Conservation (phyloP, 768 basidiomycete species). For the Candolleomyces efflorescens region DNA sequence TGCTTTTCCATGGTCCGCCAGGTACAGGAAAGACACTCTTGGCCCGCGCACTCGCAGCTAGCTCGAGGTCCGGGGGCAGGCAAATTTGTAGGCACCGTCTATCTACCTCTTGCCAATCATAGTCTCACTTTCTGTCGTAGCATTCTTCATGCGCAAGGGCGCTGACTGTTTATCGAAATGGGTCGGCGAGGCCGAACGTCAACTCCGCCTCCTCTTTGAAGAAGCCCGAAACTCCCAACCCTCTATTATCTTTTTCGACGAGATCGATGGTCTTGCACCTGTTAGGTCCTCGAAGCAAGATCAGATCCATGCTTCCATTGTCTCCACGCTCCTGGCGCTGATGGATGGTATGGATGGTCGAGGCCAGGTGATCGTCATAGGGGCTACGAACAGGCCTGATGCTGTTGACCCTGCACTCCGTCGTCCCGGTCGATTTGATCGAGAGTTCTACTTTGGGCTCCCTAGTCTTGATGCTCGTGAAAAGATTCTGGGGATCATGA, state of each 20-base stretch:
- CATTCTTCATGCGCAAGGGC: slow-evolving; percentile 99
- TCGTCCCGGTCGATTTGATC: slow-evolving; percentile 91
- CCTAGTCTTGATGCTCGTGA: slow-evolving; percentile 82
- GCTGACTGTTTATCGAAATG: slow-evolving; percentile 98
- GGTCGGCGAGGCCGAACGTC: slow-evolving; percentile 98
- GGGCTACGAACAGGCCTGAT: slow-evolving; percentile 96
- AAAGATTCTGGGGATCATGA: slow-evolving; percentile 89
- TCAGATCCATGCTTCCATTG: slow-evolving; percentile 97
- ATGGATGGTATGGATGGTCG: slow-evolving; percentile 99
- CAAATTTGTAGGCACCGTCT: slow-evolving; percentile 74
- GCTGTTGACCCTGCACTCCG: slow-evolving; percentile 96
- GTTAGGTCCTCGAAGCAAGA: slow-evolving; percentile 99
- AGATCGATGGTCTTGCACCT: slow-evolving; percentile 97
- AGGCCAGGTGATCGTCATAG: slow-evolving; percentile 96
- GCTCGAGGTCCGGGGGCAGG: slow-evolving; percentile 80
- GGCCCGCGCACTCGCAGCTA: slow-evolving; percentile 91
- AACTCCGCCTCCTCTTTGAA: slow-evolving; percentile 91
- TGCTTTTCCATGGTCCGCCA: slow-evolving; percentile 96
- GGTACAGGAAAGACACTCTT: slow-evolving; percentile 98
- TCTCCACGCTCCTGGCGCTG: slow-evolving; percentile 89
- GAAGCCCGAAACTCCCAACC: slow-evolving; percentile 92
- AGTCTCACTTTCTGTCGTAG: slow-evolving; percentile 32
- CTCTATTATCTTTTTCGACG: slow-evolving; percentile 98
- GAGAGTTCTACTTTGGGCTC: slow-evolving; percentile 96
- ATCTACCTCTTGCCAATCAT: neutral